Conservation (phyloP, 2,329 filamentous ascomycete genomes). For the Sordariomycetes sp. region DNA sequence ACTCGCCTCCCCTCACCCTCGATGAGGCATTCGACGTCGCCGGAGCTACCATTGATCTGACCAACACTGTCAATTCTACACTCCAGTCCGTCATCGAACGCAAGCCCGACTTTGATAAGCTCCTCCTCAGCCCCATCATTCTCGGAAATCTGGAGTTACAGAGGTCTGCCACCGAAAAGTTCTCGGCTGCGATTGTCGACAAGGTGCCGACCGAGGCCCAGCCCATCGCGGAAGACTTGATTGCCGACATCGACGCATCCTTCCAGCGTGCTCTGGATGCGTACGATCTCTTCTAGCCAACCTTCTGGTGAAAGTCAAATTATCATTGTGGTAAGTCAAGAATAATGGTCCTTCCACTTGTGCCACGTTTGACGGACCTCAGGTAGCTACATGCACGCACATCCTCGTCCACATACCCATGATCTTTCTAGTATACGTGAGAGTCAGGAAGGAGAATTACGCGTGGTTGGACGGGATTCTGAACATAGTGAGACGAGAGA, state of each 20-base stretch:
- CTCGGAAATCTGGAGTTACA: conserved; percentile 29
- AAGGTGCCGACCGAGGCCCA: conserved; percentile 28
- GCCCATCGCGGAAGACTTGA: conserved; percentile 21
- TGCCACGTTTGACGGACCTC: no score
- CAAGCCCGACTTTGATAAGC: conserved; percentile 33
- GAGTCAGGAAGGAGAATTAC: no score
- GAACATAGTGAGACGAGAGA: no score
- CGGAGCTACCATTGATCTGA: conserved; percentile 22
- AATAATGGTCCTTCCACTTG: no score
- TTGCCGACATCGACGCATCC: conserved; percentile 24
- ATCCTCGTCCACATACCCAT: no score
- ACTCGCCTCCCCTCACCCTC: conserved; percentile 25
- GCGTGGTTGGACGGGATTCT: no score
- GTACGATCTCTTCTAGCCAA: conserved; percentile 11
- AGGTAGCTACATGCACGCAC: no score
- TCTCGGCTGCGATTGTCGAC: conserved; percentile 24
- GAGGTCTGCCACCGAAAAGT: conserved; percentile 26
- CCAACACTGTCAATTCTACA: conserved; percentile 25
- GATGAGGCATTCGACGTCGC: conserved; percentile 29
- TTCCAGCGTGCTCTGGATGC: conserved; percentile 27
- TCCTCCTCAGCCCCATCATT: conserved; percentile 31
- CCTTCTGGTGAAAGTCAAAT: no score
- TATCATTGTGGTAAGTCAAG: no score
- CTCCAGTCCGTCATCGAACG: conserved; percentile 25
- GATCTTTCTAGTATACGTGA: no score